Conservation (phyloP, 108 stramenopile species). For the Fistulifera pelliculosa region DNA sequence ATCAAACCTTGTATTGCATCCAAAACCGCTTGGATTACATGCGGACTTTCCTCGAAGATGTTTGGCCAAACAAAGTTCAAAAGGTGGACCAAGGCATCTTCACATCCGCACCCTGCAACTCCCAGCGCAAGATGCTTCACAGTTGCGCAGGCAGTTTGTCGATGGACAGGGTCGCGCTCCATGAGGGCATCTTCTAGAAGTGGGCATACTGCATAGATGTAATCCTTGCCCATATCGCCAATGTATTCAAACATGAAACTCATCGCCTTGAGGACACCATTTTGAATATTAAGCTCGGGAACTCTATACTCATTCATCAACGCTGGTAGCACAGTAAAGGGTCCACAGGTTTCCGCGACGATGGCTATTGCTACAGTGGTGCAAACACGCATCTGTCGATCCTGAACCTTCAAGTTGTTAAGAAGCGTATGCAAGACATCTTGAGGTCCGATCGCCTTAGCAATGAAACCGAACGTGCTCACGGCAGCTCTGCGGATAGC, state of each 20-base stretch:
- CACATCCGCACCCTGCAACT: conserved; percentile 93
- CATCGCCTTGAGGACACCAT: conserved; percentile 98
- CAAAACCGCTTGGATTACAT: conserved; percentile 96
- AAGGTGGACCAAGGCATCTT: conserved; percentile 94
- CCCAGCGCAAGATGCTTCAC: conserved; percentile 97
- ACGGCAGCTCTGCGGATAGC: conserved; percentile 95
- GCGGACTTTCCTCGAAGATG: conserved; percentile 95
- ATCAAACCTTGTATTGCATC: conserved; percentile 97
- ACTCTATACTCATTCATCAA: conserved; percentile 99
- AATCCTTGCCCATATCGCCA: conserved; percentile 99
- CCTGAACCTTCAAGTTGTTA: conserved; percentile 98
- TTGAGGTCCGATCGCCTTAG: conserved; percentile 98
- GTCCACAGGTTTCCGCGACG: conserved; percentile 98
- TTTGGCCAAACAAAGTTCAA: conserved; percentile 99
- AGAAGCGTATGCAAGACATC: conserved; percentile 97
- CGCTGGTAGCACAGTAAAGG: conserved; percentile 98
- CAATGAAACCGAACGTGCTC: conserved; percentile 99
- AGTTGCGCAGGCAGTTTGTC: conserved; percentile 96
- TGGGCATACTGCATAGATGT: conserved; percentile 96
- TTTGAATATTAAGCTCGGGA: conserved; percentile 98
- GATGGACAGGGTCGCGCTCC: conserved; percentile 97
- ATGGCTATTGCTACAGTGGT: conserved; percentile 99
- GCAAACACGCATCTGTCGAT: conserved; percentile 97
- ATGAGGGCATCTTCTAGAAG: conserved; percentile 98
- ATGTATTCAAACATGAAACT: conserved; percentile 99